A percentile compares a stretch with the other conserved stretches of the same genome.
phyloP scores from a whole-genome alignment of 2,329 filamentous ascomycete genomes.

The Neoscytalidium dimidiatum region DNA sequence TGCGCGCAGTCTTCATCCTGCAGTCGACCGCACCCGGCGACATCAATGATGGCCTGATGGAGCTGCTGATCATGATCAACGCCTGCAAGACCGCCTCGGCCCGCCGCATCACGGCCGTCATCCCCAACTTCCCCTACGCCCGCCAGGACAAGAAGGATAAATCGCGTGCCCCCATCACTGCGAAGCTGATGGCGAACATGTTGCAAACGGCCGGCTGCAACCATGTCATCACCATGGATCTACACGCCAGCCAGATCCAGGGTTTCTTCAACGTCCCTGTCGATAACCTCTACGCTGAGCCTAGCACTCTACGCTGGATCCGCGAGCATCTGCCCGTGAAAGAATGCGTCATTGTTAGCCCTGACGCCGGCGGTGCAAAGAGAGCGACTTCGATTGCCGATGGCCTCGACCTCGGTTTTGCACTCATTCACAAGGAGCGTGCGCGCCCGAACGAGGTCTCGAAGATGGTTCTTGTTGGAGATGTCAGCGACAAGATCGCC shows the following conservation, averaged over 20 bases:
- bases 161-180: slow-evolving; percentile 92
- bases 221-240: slow-evolving; percentile 93
- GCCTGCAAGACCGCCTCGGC: slow-evolving; percentile 86
- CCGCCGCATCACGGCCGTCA: slow-evolving; percentile 89
- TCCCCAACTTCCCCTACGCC: slow-evolving; percentile 95
- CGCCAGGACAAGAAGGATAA: slow-evolving; percentile 98
- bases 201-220: slow-evolving; percentile 91
- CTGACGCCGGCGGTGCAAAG: slow-evolving; percentile 93
- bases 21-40: slow-evolving; percentile 94
- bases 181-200: slow-evolving; percentile 97
- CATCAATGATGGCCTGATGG: slow-evolving; percentile 98
- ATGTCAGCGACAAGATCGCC: slow-evolving; percentile 85
- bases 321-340: slow-evolving; percentile 77
- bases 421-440: slow-evolving; percentile 95
- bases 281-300: slow-evolving; percentile 88
- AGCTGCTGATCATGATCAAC: slow-evolving; percentile 97
- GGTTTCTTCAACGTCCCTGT: slow-evolving; percentile 90
- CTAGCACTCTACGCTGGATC: slow-evolving; percentile 89
- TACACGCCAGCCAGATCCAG: slow-evolving; percentile 91
- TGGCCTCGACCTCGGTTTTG: slow-evolving; percentile 85
- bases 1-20: slow-evolving; percentile 77
- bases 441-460: slow-evolving; percentile 88
- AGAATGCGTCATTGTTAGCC: slow-evolving; percentile 91
- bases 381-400: slow-evolving; percentile 93
- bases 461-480: slow-evolving; percentile 93